A percentile compares a stretch with the other conserved stretches of the same genome.
Conservation (phyloP, 192 early-diverging fungal species). For the Coemansia guatemalensis region DNA sequence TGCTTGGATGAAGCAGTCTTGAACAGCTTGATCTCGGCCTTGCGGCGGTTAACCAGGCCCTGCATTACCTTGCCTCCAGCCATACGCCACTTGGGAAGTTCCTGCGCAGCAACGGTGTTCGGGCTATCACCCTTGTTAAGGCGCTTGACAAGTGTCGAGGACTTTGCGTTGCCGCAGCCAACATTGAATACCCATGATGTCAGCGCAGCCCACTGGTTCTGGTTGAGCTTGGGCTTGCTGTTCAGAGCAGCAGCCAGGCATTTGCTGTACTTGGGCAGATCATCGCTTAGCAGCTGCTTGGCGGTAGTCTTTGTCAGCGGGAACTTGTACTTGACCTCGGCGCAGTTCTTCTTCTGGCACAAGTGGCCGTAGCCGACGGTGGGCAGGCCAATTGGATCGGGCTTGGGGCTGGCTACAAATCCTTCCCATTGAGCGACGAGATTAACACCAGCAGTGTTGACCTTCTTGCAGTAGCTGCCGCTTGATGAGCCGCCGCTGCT, state of each 20-base stretch:
- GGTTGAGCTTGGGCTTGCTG: constrained; percentile 26
- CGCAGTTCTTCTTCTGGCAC: constrained; percentile 23
- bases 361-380: constrained; percentile 42
- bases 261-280: constrained; percentile 14
- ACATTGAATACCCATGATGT: constrained; percentile 47
- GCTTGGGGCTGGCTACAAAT: not conserved
- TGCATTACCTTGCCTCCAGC: constrained; percentile 34
- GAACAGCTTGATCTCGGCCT: constrained; percentile 39
- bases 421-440: not conserved
- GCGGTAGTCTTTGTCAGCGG: constrained; percentile 22
- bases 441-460: constrained; percentile 23
- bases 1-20: constrained; percentile 15
- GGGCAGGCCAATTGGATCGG: not conserved
- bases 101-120: constrained; percentile 35
- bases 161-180: constrained; percentile 32
- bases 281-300: not conserved
- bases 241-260: constrained; percentile 32
- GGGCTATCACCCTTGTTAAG: constrained; percentile 36
- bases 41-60: constrained; percentile 40
- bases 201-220: constrained; percentile 46
- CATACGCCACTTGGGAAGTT: constrained; percentile 45
- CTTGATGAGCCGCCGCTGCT: not conserved
- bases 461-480: not conserved
- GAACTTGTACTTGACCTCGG: constrained; percentile 23
- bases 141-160: constrained; percentile 36